phyloP scores from a whole-genome alignment of 352 stramenopile genomes.

The Globisporangium sylvaticum region DNA sequence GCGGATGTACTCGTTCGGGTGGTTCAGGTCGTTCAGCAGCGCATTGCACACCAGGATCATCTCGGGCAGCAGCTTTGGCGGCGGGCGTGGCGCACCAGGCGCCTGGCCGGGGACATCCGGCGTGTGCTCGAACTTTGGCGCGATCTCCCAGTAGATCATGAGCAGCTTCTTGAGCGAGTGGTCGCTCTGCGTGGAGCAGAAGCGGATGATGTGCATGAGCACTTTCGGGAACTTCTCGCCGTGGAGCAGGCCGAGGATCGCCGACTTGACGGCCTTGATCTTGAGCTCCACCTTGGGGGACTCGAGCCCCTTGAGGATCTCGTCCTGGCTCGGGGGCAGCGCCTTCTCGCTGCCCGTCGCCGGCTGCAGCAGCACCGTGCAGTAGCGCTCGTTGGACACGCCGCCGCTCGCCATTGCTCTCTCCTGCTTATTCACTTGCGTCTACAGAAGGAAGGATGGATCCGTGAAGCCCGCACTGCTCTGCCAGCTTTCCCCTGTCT shows the following conservation, averaged over 20 bases:
- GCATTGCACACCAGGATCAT: slow-evolving; percentile 99
- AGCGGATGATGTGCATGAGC: slow-evolving; percentile 99
- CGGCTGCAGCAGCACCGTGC: slow-evolving; percentile 77
- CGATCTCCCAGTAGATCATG: slow-evolving; percentile 99
- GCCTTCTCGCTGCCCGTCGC: slow-evolving; percentile 49
- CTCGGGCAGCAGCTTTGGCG: slow-evolving; percentile 96
- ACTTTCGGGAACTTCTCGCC: slow-evolving; percentile 97
- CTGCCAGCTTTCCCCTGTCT: neutral
- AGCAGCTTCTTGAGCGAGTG: slow-evolving; percentile 99
- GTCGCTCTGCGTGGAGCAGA: slow-evolving; percentile 99
- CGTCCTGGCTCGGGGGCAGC: slow-evolving; percentile 85
- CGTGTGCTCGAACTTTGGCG: slow-evolving; percentile 95
- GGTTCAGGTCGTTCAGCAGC: slow-evolving; percentile 99
- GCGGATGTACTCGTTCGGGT: slow-evolving; percentile 99
- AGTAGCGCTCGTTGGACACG: slow-evolving; percentile 86
- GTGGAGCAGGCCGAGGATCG: slow-evolving; percentile 97
- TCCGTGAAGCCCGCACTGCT: neutral
- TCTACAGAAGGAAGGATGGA: neutral
- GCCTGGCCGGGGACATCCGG: slow-evolving; percentile 24
- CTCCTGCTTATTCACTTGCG: neutral
- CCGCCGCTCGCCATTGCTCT: slow-evolving; percentile 28
- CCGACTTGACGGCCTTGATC: slow-evolving; percentile 96
- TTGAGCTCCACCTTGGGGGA: slow-evolving; percentile 95
- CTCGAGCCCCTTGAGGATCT: slow-evolving; percentile 97
- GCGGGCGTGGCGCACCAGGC: slow-evolving; percentile 22